Evolutionary conservation across 495 filamentous ascomycete species (phyloP).

Genomic region (Podospora pseudoanserina): DNA sequence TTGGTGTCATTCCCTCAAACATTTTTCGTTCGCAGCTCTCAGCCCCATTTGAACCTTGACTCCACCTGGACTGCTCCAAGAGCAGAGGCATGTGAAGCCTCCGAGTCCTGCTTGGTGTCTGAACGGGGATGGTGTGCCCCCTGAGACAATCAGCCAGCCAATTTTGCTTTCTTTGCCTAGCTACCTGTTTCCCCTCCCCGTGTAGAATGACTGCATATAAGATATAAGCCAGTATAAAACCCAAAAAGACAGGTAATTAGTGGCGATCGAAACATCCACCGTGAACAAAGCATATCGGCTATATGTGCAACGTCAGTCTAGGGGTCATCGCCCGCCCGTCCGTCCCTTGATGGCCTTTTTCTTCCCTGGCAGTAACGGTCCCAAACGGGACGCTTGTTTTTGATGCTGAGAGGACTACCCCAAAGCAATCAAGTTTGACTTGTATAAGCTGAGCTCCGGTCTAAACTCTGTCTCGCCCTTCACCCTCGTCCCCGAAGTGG

Average conservation of each 20-base stretch:
- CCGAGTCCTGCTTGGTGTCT: neutral
- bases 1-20: neutral
- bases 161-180: neutral
- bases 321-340: neutral
- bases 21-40: neutral
- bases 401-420: neutral
- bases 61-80: neutral
- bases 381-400: neutral
- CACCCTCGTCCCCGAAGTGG: neutral
- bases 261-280: constrained; percentile 25
- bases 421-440: too few species aligned
- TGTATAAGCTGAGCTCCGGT: neutral
- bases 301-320: constrained; percentile 18
- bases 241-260: neutral
- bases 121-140: neutral
- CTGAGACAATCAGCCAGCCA: neutral
- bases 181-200: neutral
- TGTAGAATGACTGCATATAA: neutral
- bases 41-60: neutral
- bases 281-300: constrained; percentile 27
- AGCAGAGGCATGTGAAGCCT: neutral
- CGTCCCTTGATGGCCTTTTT: neutral
- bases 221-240: neutral
- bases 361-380: neutral
- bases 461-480: neutral